Evolutionary conservation across 345 rosid genomes (phyloP), one percentile per base, ranked within the genome.

Genomic region (Abelmoschus esculentus): DNA sequence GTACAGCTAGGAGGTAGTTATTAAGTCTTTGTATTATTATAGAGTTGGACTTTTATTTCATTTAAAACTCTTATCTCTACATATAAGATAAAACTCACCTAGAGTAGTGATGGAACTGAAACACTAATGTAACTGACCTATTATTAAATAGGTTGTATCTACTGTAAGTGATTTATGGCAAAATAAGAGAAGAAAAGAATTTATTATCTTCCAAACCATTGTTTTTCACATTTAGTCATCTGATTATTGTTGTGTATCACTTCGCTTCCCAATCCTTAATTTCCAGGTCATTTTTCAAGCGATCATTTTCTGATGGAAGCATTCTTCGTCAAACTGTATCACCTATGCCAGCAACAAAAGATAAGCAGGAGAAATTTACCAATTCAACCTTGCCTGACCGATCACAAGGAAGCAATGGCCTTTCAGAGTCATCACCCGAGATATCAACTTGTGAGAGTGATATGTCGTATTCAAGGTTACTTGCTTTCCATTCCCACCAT

Each of bases 301-400:
- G 98, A 80, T 95, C 89, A 79, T 84, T 88, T 64, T 95, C 98
- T 18, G 98, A 87, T 83, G 99, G 99, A 76, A 91, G 86, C 80
- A 81, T 91, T 68, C 86, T 90, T 72, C 89, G 32, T 22, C 84
- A 73, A 74, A 83, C 77, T 63, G 42, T 55, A 63, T 75, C 86
- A 18, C 79, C 89, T 3, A 75, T 87, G 79, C 81, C 86, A 31
- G 80, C 82, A 34, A 66, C 79, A 72, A 76, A 83, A 76, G 77
- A 46, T 63, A 80, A 82, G 70, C 80, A 61, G 32, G 84, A 81
- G 77, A 81, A 89, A 36, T 68, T 81, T 72, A 69, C 83, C 70
- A 78, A 70, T 71, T 73, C 78, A 68, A 77, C 71, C 75, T 76
- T 86, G 52, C 84, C 86, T 9, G 78, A 78, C 71, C 82, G 63